Evolutionary conservation across 1,284 basidiomycete species (phyloP).

Genomic region (Mycosarcoma maydis): DNA sequence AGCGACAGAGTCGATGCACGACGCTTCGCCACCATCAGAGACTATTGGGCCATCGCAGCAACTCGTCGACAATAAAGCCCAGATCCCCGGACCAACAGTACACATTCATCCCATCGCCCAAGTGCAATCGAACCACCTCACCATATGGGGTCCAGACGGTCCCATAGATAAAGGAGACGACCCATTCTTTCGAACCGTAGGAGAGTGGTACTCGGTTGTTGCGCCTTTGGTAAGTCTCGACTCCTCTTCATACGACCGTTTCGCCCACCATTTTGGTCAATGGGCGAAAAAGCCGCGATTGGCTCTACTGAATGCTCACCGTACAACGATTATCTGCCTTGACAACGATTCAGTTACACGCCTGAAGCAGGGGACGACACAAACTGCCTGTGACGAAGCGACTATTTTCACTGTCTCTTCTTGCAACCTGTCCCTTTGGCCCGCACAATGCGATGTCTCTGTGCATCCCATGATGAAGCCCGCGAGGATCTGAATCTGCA

Average conservation of each 20-base stretch:
- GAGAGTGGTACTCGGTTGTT: slow-evolving; percentile 41
- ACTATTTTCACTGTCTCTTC: too few relatives aligned
- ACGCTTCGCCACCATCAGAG: neutral
- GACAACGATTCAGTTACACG: too few relatives aligned
- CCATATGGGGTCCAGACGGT: slow-evolving; percentile 46
- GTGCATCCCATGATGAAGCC: neutral
- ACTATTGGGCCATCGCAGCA: too few relatives aligned
- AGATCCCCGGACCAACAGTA: neutral
- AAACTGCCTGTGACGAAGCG: too few relatives aligned
- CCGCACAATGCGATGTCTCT: neutral
- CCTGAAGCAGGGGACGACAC: too few relatives aligned
- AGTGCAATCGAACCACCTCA: slow-evolving; percentile 10
- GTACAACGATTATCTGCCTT: too few relatives aligned
- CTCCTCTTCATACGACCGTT: too few relatives aligned
- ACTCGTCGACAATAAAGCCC: neutral
- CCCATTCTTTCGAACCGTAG: slow-evolving; percentile 30
- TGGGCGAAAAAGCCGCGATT: too few relatives aligned
- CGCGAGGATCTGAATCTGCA: too few relatives aligned
- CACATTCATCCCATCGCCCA: slow-evolving; percentile 12
- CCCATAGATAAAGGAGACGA: slow-evolving; percentile 49
- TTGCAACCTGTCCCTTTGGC: too few relatives aligned
- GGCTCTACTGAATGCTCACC: too few relatives aligned
- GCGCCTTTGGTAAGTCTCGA: slow-evolving; percentile 28
- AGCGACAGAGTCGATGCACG: neutral
- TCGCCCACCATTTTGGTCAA: too few relatives aligned